Conservation (phyloP, 129 eudicot genomes). For the Saussurea involucrata region DNA sequence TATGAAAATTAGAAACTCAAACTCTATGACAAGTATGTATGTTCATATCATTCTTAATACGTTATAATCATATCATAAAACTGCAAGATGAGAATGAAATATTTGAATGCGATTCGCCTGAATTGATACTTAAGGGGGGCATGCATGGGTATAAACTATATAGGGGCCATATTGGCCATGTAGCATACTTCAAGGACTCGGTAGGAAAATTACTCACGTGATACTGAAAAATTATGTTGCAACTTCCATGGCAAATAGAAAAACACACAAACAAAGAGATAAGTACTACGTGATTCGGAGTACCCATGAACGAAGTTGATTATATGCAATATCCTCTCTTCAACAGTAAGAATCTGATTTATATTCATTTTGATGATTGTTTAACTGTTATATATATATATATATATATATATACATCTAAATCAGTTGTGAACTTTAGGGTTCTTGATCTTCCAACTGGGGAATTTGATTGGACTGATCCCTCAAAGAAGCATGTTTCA, state of each 20-base stretch:
- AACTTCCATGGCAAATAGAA: not conserved
- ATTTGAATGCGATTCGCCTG: too few species aligned
- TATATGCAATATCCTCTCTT: slow-evolving; percentile 55
- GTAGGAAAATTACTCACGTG: not conserved
- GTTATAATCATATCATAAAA: too few species aligned
- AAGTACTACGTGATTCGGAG: not conserved
- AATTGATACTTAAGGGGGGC: too few species aligned
- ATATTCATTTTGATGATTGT: not conserved
- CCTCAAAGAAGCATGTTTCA: slow-evolving; percentile 36
- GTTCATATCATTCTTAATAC: too few species aligned
- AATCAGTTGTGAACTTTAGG: slow-evolving; percentile 26
- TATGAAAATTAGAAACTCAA: too few species aligned
- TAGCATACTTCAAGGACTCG: not conserved
- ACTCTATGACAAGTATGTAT: too few species aligned
- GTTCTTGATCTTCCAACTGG: slow-evolving; percentile 36
- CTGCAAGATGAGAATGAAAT: too few species aligned
- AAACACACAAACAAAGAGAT: not conserved
- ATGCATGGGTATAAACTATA: too few species aligned
- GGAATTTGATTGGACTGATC: slow-evolving; percentile 63
- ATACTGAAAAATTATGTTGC: not conserved
- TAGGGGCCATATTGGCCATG: not conserved
- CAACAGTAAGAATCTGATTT: slow-evolving; percentile 52
- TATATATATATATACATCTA: not conserved
- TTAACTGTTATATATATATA: not conserved
- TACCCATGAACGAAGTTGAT: slow-evolving; percentile 50